Conservation (phyloP, 1,139 yeast species). For the Blastobotrys indianensis region DNA sequence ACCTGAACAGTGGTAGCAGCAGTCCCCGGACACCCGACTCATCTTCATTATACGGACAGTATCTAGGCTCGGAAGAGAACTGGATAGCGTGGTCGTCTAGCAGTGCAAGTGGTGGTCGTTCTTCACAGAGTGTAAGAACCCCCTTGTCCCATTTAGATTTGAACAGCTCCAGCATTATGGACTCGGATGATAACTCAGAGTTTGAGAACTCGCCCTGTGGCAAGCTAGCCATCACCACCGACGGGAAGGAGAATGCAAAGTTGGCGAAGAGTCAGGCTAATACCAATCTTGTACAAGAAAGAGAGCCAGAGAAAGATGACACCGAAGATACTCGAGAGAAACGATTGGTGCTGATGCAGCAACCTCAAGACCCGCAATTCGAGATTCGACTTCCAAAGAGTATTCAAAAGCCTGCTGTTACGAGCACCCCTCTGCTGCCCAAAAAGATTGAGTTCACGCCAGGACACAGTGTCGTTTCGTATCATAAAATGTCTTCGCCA, state of each 20-base stretch:
- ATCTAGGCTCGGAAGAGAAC: background rate
- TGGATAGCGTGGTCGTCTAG: background rate
- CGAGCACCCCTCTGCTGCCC: background rate
- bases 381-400: slow-evolving; percentile 2
- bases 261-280: background rate
- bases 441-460: slow-evolving; percentile 4
- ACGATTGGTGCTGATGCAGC: background rate
- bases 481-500: slow-evolving; percentile 9
- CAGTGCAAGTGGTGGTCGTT: background rate
- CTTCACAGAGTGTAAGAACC: background rate
- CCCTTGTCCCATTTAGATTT: slow-evolving; percentile 2
- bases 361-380: background rate
- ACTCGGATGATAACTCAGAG: slow-evolving; percentile 13
- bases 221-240: slow-evolving; percentile 1
- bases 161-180: slow-evolving; percentile 1
- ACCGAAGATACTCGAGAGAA: background rate
- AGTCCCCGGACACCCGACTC: slow-evolving; percentile 2
- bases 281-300: background rate
- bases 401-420: background rate
- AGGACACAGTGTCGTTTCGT: slow-evolving; percentile 3
- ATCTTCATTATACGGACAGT: background rate
- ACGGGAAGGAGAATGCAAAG: slow-evolving; percentile 1
- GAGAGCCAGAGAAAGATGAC: background rate
- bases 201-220: slow-evolving; percentile 6
- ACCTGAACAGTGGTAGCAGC: background rate